phyloP scores from a whole-genome alignment of 495 filamentous ascomycete species.

The Physcia stellaris region DNA sequence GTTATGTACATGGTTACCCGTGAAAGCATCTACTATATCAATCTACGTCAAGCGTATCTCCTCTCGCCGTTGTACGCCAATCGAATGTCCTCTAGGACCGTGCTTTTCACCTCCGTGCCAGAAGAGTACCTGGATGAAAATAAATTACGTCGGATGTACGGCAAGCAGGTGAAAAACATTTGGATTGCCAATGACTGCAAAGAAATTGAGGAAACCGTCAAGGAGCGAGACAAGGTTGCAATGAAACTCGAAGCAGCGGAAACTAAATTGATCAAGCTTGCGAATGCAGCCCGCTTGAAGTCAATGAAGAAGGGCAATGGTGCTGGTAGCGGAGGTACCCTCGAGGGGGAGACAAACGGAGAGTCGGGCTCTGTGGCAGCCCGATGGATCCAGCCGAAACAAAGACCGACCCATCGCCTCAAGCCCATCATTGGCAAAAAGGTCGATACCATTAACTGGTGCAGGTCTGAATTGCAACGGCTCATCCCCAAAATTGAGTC shows the following conservation, averaged over 20 bases:
- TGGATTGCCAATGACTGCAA: constrained; percentile 76
- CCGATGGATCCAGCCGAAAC: constrained; percentile 62
- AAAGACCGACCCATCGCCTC: constrained; percentile 75
- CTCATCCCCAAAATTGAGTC: constrained; percentile 69
- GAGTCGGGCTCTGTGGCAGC: constrained; percentile 68
- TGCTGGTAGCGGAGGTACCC: constrained; percentile 32
- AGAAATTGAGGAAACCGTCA: constrained; percentile 71
- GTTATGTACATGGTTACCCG: constrained; percentile 81
- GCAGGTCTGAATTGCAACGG: constrained; percentile 63
- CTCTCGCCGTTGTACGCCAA: constrained; percentile 76
- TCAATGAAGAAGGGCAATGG: constrained; percentile 53
- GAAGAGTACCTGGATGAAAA: constrained; percentile 55
- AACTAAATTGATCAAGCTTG: constrained; percentile 70
- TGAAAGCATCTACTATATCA: constrained; percentile 89
- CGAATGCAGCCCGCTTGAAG: constrained; percentile 65
- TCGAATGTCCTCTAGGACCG: constrained; percentile 85
- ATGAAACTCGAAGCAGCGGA: constrained; percentile 83
- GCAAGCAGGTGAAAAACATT: constrained; percentile 57
- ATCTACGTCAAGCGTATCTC: constrained; percentile 87
- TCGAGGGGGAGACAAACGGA: constrained; percentile 39
- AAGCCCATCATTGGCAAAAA: constrained; percentile 78
- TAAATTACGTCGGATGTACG: constrained; percentile 68
- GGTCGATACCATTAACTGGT: constrained; percentile 77
- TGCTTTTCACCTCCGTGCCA: constrained; percentile 83
- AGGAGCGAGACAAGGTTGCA: constrained; percentile 70